phyloP scores from a whole-genome alignment of 208 protist genomes.

The Polymyxa betae region DNA sequence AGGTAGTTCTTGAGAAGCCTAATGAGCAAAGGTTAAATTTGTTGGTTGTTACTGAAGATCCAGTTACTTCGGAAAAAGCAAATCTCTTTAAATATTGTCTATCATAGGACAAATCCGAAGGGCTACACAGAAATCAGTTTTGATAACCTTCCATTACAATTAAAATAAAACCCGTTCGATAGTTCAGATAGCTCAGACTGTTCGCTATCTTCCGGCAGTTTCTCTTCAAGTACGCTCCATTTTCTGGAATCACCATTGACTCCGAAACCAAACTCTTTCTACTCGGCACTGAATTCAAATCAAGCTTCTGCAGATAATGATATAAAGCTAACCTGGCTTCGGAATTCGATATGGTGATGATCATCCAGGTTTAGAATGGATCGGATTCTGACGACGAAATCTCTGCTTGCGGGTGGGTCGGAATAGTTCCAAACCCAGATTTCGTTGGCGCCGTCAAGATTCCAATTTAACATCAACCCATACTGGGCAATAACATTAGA shows the following conservation, averaged over 20 bases:
- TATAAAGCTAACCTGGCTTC: background rate
- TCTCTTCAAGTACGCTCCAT: background rate
- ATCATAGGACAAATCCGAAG: constrained; percentile 4
- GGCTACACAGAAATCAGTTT: background rate
- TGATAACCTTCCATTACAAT: background rate
- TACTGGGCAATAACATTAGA: background rate
- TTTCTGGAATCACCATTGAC: background rate
- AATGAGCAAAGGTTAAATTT: background rate
- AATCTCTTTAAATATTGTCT: constrained; percentile 2
- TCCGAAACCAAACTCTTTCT: too few species aligned
- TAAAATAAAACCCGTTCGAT: background rate
- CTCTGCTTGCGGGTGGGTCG: background rate
- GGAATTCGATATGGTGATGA: background rate
- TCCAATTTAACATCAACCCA: background rate
- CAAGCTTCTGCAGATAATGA: too few species aligned
- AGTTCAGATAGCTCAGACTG: background rate
- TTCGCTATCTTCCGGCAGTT: background rate
- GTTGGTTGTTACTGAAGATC: background rate
- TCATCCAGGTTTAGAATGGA: constrained; percentile 32
- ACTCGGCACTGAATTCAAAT: too few species aligned
- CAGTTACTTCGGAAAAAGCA: constrained; percentile 2
- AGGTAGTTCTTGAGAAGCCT: constrained; percentile 7
- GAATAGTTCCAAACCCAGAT: background rate
- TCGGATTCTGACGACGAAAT: background rate
- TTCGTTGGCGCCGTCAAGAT: background rate